Conservation (phyloP, 2,329 filamentous ascomycete genomes). For the Immersiporthe knoxdaviesiana region DNA sequence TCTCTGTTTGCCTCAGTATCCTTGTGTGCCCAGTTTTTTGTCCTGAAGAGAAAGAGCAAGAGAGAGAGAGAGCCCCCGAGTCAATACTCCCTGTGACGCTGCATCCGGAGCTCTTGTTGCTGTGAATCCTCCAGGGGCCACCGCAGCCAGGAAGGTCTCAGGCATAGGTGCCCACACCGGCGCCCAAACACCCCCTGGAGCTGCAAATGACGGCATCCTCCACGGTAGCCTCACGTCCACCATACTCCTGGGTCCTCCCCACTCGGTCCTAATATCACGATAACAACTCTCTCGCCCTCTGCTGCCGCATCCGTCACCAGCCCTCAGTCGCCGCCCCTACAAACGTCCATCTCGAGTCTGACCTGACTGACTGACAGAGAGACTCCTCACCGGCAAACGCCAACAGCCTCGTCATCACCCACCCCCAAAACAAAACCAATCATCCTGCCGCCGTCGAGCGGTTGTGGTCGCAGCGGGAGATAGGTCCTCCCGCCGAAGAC, state of each 20-base stretch:
- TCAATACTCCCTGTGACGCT: neutral
- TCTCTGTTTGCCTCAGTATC: neutral
- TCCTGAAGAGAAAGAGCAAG: neutral
- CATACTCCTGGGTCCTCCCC: neutral
- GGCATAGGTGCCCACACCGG: slow-evolving; percentile 2
- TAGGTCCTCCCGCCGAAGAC: slow-evolving; percentile 53
- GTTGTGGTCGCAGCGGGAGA: slow-evolving; percentile 27
- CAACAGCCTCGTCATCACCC: neutral
- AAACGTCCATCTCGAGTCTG: neutral
- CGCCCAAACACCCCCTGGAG: slow-evolving; percentile 6
- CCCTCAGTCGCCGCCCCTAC: neutral
- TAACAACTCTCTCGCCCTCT: neutral
- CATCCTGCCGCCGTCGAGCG: slow-evolving; percentile 24
- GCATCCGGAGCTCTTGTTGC: neutral
- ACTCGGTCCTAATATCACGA: neutral
- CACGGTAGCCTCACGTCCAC: slow-evolving; percentile 3
- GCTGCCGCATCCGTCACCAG: neutral
- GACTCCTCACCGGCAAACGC: neutral
- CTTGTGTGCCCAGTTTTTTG: neutral
- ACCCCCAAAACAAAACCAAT: neutral
- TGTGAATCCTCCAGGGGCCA: neutral
- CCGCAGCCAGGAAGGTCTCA: slow-evolving; percentile 1
- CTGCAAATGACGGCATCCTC: slow-evolving; percentile 17
- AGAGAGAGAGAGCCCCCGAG: too few relatives aligned
- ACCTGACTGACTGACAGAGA: neutral